phyloP scores from a whole-genome alignment of 2,329 filamentous ascomycete genomes.

The Ploettnerulaceae sp. region DNA sequence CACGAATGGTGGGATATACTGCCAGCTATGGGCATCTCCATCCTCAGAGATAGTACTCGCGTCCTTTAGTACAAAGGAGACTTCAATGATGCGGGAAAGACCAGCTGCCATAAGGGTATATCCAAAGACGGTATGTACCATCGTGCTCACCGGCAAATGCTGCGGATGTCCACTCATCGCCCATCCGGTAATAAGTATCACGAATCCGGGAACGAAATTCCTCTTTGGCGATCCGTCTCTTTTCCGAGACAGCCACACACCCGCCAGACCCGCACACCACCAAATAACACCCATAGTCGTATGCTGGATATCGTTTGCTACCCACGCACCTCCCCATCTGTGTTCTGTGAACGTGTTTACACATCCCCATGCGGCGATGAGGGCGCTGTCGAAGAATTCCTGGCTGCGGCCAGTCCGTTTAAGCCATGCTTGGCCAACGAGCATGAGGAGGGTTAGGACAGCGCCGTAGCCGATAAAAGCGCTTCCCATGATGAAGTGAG shows the following conservation, averaged over 20 bases:
- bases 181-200: conserved; percentile 90
- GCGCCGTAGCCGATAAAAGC: conserved; percentile 95
- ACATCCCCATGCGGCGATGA: conserved; percentile 93
- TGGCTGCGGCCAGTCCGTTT: conserved; percentile 78
- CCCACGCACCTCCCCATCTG: conserved; percentile 85
- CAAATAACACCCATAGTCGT: conserved; percentile 99
- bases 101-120: conserved; percentile 94
- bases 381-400: conserved; percentile 90
- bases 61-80: conserved; percentile 81
- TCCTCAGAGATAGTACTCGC: conserved; percentile 58
- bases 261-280: conserved; percentile 91
- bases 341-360: conserved; percentile 99
- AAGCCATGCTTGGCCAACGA: conserved; percentile 87
- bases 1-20: conserved; percentile 66
- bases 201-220: conserved; percentile 88
- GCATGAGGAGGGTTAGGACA: conserved; percentile 74
- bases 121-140: conserved; percentile 85
- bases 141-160: conserved; percentile 73
- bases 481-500: conserved; percentile 98
- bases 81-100: conserved; percentile 78
- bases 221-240: conserved; percentile 81
- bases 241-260: conserved; percentile 85
- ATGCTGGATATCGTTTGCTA: conserved; percentile 91
- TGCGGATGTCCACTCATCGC: conserved; percentile 93
- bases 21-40: conserved; percentile 68